phyloP scores from a whole-genome alignment of 129 eudicot species.

The Flaveria bidentis region DNA sequence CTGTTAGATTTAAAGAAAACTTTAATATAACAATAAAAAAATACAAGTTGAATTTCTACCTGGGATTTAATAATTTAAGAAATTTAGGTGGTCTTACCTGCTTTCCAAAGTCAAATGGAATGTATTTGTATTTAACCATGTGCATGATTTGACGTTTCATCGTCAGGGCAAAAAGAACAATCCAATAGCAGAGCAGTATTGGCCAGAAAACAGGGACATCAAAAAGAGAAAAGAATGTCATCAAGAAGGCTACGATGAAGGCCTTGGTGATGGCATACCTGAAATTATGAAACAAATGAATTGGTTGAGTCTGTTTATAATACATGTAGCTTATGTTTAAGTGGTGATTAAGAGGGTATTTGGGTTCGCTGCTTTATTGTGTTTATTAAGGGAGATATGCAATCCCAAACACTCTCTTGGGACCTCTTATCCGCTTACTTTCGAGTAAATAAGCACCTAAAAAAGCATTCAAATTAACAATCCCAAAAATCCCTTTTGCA shows the following conservation, averaged over 20 bases:
- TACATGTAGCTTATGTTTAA: neutral
- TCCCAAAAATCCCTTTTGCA: neutral
- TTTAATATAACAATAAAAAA: constrained; percentile 6
- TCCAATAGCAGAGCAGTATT: constrained; percentile 41
- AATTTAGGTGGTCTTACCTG: constrained; percentile 32
- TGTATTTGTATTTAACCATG: constrained; percentile 11
- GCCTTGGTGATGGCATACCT: constrained; percentile 62
- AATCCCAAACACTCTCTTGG: too few relatives aligned
- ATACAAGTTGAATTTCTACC: neutral
- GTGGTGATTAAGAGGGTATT: neutral
- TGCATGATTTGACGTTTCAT: constrained; percentile 38
- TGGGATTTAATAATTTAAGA: neutral
- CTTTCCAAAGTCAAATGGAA: constrained; percentile 39
- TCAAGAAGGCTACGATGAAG: constrained; percentile 41
- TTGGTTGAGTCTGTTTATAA: neutral
- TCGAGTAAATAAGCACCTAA: too few relatives aligned
- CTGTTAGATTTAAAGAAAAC: constrained; percentile 35
- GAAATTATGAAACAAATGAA: constrained; percentile 6
- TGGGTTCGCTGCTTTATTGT: neutral
- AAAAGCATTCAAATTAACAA: neutral
- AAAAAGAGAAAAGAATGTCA: constrained; percentile 53
- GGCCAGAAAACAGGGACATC: constrained; percentile 55
- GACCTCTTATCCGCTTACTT: too few relatives aligned
- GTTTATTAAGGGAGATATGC: neutral
- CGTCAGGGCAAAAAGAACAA: constrained; percentile 40